Conservation (phyloP, 148 eudicot species). For the Silene latifolia region DNA sequence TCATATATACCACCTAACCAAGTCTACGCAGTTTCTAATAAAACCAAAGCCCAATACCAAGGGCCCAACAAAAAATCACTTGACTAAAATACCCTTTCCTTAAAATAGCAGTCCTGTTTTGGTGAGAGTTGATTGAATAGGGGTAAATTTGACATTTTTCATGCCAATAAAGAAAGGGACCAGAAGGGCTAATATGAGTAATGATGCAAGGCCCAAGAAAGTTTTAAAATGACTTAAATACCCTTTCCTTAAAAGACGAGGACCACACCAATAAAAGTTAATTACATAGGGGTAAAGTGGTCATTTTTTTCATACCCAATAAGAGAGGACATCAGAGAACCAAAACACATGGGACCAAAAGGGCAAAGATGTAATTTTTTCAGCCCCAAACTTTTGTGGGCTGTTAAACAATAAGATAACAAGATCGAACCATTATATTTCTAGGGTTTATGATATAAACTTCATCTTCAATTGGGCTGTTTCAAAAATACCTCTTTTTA, state of each 20-base stretch:
- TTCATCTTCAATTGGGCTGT: constrained; percentile 9
- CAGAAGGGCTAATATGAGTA: not conserved
- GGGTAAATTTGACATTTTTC: too few species aligned
- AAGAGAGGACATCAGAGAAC: too few species aligned
- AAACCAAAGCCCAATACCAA: not conserved
- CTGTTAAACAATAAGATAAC: constrained; percentile 11
- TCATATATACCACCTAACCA: not conserved
- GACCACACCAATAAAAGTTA: too few species aligned
- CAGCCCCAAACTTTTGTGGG: constrained; percentile 19
- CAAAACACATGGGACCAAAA: not conserved
- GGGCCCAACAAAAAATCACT: constrained; percentile 1
- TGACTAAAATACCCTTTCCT: constrained; percentile 1
- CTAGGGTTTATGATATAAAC: constrained; percentile 12
- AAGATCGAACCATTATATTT: constrained; percentile 13
- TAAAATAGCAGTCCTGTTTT: not conserved
- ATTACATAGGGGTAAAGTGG: too few species aligned
- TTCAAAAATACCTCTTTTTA: not conserved
- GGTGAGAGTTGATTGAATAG: too few species aligned
- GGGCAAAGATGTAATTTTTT: not conserved
- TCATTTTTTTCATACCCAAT: too few species aligned
- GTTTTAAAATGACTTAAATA: too few species aligned
- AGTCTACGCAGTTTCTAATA: not conserved
- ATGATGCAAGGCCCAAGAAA: too few species aligned
- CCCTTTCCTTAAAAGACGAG: too few species aligned
- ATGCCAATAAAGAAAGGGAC: not conserved